phyloP scores from a whole-genome alignment of 202 grass and related monocot species.

The Bolboschoenoplectus hybrid region DNA sequence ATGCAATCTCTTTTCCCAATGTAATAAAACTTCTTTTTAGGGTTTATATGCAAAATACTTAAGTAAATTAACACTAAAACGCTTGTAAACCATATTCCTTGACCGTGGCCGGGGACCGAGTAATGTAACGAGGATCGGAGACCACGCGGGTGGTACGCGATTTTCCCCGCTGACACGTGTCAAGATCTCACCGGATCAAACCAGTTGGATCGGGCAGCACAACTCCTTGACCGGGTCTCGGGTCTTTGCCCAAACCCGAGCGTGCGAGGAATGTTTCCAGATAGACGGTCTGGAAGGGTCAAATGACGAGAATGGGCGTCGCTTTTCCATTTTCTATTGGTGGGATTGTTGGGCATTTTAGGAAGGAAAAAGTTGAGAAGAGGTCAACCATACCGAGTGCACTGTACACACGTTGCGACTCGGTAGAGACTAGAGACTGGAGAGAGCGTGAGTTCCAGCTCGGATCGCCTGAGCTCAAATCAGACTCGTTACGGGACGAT shows the following conservation, averaged over 20 bases:
- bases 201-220: background rate
- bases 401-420: background rate
- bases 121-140: background rate
- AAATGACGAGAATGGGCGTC: background rate
- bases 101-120: conserved; percentile 37
- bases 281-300: background rate
- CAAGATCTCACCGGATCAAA: background rate
- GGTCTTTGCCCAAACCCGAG: background rate
- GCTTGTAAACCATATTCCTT: background rate
- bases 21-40: background rate
- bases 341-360: background rate
- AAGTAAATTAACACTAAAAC: conserved; percentile 14
- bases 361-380: background rate
- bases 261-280: conserved; percentile 37
- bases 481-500: background rate
- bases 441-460: background rate
- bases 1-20: background rate
- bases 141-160: conserved; percentile 33
- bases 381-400: conserved; percentile 35
- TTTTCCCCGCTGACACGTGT: background rate
- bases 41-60: background rate
- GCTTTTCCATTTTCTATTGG: background rate
- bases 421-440: too few species aligned
- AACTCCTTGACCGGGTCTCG: conserved; percentile 14
- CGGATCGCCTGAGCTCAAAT: background rate